Evolutionary conservation across 2,329 filamentous ascomycete species (phyloP), one percentile per base, ranked within the genome.

Genomic region (Colletotrichum spinosum): DNA sequence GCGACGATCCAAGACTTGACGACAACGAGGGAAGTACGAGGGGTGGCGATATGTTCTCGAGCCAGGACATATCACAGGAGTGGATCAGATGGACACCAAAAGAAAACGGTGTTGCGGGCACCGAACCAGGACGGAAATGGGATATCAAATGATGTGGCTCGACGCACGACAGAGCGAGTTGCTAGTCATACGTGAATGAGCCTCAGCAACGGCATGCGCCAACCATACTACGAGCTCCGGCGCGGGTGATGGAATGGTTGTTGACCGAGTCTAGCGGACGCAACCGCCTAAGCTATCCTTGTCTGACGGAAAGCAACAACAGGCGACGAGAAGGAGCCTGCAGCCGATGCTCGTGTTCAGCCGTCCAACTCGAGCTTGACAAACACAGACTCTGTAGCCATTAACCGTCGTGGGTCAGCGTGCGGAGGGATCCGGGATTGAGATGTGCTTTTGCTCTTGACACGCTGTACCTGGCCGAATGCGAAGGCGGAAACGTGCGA

Each of bases 331-430:
- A 42, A 45, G 38, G 37, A 51, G 37, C 34, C n/a, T 13, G 62
- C 51, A 51, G 39, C 45, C 62, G 33, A 13, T 34, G 46, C 46
- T 65, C 63, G 58, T 62, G 52, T 65, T 49, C 46, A 37, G 63
- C 33, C 33, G 25, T n/a, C 11, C 12, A 11, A 38, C 39, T 37
- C 52, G 49, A 39, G 49, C 42, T 51, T 52, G 53, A 39, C 56
- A 60, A 60, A 34, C 39, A 49, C 56, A 45, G 39, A 53, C 15
- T 55, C 48, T 51, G 35, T 37, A 38, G 52, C 13, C 38, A n/a
- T 39, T 12, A 11, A 55, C 35, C 17, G 42, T 41, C 56, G 61
- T 51, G 51, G 44, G 44, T 46, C 42, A 56, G 35, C 34, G 39
- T 12, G 17, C 53, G 46, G 46, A 39, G n/a, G 52, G 17, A 52